Conservation (phyloP, 352 stramenopile species). For the Phytophthora idaei region DNA sequence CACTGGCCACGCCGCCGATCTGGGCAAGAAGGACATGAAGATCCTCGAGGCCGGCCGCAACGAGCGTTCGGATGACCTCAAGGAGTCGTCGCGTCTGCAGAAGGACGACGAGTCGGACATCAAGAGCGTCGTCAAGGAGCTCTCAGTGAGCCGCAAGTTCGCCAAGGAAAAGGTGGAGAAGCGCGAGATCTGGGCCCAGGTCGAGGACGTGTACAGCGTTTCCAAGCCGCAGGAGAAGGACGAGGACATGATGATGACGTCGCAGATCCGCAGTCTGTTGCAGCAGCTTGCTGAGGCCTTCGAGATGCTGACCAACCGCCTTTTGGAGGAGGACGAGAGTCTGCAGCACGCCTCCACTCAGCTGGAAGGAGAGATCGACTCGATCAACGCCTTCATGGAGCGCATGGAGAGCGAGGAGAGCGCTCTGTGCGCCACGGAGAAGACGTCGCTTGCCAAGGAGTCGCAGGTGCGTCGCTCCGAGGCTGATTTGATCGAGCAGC, state of each 20-base stretch:
- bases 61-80: slow-evolving; percentile 75
- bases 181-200: slow-evolving; percentile 83
- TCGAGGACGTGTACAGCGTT: slow-evolving; percentile 86
- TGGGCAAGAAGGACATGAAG: slow-evolving; percentile 88
- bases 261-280: slow-evolving; percentile 85
- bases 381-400: slow-evolving; percentile 90
- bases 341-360: slow-evolving; percentile 84
- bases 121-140: slow-evolving; percentile 71
- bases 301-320: slow-evolving; percentile 88
- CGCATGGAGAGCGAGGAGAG: slow-evolving; percentile 90
- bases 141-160: slow-evolving; percentile 60
- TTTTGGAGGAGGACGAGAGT: slow-evolving; percentile 86
- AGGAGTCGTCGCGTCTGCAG: slow-evolving; percentile 80
- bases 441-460: slow-evolving; percentile 87
- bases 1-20: slow-evolving; percentile 70
- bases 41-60: slow-evolving; percentile 69
- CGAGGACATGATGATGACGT: slow-evolving; percentile 93
- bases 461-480: slow-evolving; percentile 81
- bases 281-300: slow-evolving; percentile 88
- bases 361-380: slow-evolving; percentile 86
- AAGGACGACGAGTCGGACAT: slow-evolving; percentile 87
- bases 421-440: slow-evolving; percentile 80
- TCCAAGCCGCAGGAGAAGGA: slow-evolving; percentile 89
- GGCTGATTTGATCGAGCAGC: slow-evolving; percentile 84
- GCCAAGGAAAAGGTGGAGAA: slow-evolving; percentile 85